A percentile compares a stretch with the other conserved stretches of the same genome.
Evolutionary conservation across 495 filamentous ascomycete species (phyloP).

Genomic region (Tuber brumale): DNA sequence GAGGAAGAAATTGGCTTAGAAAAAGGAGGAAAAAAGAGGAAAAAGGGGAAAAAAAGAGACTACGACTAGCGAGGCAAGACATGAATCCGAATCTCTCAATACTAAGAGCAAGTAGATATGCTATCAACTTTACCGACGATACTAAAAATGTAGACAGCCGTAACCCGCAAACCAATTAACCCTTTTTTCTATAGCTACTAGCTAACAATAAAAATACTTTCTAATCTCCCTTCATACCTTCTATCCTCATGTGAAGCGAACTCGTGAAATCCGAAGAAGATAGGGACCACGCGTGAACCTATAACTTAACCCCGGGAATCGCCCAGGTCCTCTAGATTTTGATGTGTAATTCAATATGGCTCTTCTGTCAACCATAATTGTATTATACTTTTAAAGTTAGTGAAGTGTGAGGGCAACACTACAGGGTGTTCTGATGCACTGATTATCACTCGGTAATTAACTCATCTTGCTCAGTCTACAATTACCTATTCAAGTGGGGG

Average conservation of each 20-base stretch:
- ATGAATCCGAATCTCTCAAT: not conserved
- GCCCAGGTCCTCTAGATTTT: not conserved
- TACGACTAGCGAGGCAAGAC: not conserved
- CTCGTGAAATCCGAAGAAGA: not conserved
- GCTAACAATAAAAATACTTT: not conserved
- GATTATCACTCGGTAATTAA: not conserved
- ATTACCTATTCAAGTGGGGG: not conserved
- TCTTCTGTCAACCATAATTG: not conserved
- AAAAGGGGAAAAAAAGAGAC: not conserved
- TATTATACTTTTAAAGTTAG: not conserved
- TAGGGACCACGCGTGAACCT: not conserved
- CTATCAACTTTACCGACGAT: not conserved
- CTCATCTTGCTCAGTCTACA: not conserved
- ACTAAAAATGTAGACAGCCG: not conserved
- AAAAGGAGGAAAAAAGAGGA: not conserved
- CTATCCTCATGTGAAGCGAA: not conserved
- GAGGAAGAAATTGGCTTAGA: not conserved
- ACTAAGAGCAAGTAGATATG: not conserved
- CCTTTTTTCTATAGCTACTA: not conserved
- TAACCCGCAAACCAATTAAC: not conserved
- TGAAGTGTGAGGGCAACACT: not conserved
- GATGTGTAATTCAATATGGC: not conserved
- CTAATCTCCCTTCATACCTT: not conserved
- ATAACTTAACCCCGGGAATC: not conserved
- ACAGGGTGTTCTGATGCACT: not conserved